Conservation (phyloP, 2,329 filamentous ascomycete genomes). For the Incumbomyces lentus region DNA sequence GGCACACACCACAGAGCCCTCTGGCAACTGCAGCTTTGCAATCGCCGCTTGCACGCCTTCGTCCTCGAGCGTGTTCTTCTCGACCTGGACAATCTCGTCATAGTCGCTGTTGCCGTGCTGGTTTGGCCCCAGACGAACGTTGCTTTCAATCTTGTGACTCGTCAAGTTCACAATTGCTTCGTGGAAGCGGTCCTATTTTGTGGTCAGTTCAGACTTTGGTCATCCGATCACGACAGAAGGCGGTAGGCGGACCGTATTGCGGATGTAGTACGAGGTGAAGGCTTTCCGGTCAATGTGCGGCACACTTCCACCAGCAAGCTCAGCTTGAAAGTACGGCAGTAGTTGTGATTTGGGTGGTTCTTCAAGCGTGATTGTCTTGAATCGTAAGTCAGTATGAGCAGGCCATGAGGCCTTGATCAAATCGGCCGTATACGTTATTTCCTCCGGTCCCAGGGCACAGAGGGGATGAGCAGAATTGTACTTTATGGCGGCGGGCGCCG, state of each 20-base stretch:
- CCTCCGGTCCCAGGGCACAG: slow-evolving; percentile 21
- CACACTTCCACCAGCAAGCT: slow-evolving; percentile 38
- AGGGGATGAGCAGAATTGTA: slow-evolving; percentile 21
- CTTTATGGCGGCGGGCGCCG: slow-evolving; percentile 12
- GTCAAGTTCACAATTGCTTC: slow-evolving; percentile 45
- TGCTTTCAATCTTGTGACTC: slow-evolving; percentile 38
- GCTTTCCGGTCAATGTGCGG: slow-evolving; percentile 43
- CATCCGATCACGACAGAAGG: slow-evolving; percentile 8
- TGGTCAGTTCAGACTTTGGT: not conserved
- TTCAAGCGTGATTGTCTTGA: slow-evolving; percentile 49
- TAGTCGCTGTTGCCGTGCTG: slow-evolving; percentile 47
- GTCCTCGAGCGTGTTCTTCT: slow-evolving; percentile 46
- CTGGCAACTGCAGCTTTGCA: slow-evolving; percentile 48
- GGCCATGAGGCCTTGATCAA: slow-evolving; percentile 22
- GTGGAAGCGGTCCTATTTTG: slow-evolving; percentile 43
- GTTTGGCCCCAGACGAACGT: slow-evolving; percentile 41
- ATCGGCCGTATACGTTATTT: slow-evolving; percentile 22
- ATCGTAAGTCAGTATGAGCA: slow-evolving; percentile 29
- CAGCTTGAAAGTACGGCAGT: slow-evolving; percentile 35
- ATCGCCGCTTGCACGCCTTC: slow-evolving; percentile 48
- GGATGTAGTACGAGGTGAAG: slow-evolving; percentile 41
- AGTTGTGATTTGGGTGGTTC: slow-evolving; percentile 42
- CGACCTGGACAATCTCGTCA: slow-evolving; percentile 41
- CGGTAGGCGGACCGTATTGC: slow-evolving; percentile 35
- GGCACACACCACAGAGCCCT: slow-evolving; percentile 46